A percentile compares a stretch with the other conserved stretches of the same genome.
Conservation (phyloP, 768 basidiomycete genomes). For the Candolleomyces efflorescens region DNA sequence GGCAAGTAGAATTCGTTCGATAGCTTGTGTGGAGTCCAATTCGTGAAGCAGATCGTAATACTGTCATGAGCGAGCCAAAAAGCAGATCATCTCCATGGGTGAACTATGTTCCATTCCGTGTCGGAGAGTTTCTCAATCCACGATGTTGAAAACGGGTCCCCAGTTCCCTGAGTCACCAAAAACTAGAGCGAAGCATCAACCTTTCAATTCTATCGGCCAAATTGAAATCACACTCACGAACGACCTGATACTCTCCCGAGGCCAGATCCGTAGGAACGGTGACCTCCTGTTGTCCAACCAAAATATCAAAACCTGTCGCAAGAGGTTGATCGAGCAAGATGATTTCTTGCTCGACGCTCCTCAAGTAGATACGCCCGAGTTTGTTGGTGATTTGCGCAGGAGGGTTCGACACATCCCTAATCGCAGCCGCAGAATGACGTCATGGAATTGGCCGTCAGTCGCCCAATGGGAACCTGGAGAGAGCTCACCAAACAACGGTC, state of each 20-base stretch:
- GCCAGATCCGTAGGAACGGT: conserved; percentile 30
- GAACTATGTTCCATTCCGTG: conserved; percentile 5
- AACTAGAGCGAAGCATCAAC: conserved; percentile 14
- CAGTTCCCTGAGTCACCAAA: conserved; percentile 31
- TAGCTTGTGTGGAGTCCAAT: too few species aligned
- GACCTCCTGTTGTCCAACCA: conserved; percentile 27
- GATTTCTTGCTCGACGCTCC: conserved; percentile 25
- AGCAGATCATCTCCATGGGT: background rate
- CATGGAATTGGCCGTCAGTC: too few species aligned
- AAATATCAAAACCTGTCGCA: conserved; percentile 33
- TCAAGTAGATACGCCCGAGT: conserved; percentile 37
- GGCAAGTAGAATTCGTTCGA: too few species aligned
- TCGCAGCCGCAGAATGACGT: background rate
- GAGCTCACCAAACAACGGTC: conserved; percentile 41
- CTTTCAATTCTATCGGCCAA: conserved; percentile 30
- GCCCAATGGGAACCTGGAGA: too few species aligned
- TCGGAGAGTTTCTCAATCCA: background rate
- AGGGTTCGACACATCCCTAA: conserved; percentile 34
- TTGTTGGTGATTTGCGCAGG: conserved; percentile 48
- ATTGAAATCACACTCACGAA: conserved; percentile 48
- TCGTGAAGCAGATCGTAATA: too few species aligned
- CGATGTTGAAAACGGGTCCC: conserved; percentile 6
- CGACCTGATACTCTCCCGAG: conserved; percentile 32
- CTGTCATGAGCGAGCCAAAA: too few species aligned
- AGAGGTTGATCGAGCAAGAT: conserved; percentile 13